Evolutionary conservation across 495 filamentous ascomycete genomes (phyloP).

Genomic region (Thozetella sp.): DNA sequence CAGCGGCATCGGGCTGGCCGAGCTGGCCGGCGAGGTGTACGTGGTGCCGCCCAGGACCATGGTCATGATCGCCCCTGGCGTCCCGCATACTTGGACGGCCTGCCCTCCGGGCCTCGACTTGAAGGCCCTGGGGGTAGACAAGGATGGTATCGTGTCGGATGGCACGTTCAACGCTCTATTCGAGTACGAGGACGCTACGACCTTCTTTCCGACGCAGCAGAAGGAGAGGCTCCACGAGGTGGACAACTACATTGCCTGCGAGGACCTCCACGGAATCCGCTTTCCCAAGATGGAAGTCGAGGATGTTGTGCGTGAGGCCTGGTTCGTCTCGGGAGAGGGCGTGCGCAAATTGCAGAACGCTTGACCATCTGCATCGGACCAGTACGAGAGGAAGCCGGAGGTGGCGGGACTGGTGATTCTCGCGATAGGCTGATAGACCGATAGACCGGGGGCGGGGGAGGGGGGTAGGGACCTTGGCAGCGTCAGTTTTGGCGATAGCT

Average conservation of each 20-base stretch:
- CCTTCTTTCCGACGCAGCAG: neutral
- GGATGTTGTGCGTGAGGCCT: neutral
- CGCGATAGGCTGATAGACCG: no score
- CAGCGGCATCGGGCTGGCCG: neutral
- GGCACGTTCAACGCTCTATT: neutral
- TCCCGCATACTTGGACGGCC: slow-evolving; percentile 1
- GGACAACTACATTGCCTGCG: neutral
- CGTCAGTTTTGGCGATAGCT: no score
- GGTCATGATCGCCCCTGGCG: neutral
- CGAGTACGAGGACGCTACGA: slow-evolving; percentile 1
- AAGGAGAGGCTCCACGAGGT: neutral
- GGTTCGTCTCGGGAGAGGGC: neutral
- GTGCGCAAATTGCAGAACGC: neutral
- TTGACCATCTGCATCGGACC: no score
- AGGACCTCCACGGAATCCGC: neutral
- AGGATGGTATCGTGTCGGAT: neutral
- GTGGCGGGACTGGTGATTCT: no score
- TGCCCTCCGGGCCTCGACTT: slow-evolving; percentile 1
- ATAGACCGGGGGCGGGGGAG: no score
- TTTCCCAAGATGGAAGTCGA: neutral
- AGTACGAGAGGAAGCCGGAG: no score
- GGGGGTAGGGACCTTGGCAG: no score
- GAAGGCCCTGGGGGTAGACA: neutral
- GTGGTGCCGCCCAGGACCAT: slow-evolving; percentile 2
- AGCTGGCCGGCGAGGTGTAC: neutral